Conservation (phyloP, 23 red algal species). For the Gracilaria caudata region DNA sequence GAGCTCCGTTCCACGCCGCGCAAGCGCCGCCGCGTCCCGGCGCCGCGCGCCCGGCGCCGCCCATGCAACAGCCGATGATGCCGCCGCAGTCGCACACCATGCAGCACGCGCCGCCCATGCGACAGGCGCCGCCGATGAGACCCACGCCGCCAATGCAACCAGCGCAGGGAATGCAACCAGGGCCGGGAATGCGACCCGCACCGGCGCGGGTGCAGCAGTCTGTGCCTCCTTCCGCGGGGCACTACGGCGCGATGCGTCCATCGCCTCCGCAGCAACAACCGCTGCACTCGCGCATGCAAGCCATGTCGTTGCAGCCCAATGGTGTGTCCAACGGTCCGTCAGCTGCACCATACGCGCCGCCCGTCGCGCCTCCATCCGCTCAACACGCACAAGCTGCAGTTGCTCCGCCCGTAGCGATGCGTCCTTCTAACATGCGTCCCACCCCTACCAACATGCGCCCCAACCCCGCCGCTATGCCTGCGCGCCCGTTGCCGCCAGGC, state of each 20-base stretch:
- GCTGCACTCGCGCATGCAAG: conserved; percentile 14
- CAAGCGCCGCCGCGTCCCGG: neutral
- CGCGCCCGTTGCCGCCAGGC: conserved; percentile 6
- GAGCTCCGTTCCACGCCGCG: neutral
- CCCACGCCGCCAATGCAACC: conserved; percentile 8
- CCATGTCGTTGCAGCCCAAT: conserved; percentile 23
- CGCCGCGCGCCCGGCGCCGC: neutral
- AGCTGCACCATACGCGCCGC: neutral
- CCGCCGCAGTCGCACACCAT: neutral
- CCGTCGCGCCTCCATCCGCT: neutral
- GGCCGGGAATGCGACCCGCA: neutral
- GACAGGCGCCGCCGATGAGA: neutral
- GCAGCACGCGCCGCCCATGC: neutral
- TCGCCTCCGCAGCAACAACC: conserved; percentile 11
- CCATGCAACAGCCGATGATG: neutral
- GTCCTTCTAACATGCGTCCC: neutral
- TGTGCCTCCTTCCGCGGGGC: neutral
- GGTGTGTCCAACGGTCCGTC: neutral
- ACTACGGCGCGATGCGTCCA: neutral
- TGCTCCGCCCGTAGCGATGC: conserved; percentile 4
- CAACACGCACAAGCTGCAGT: neutral
- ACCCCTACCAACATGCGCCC: conserved; percentile 31
- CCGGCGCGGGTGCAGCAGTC: neutral
- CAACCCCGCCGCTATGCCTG: neutral
- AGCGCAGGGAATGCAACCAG: neutral